Evolutionary conservation across 305 asterid species (phyloP), one percentile per base, ranked within the genome.

Genomic region (Fraxinus nigra): DNA sequence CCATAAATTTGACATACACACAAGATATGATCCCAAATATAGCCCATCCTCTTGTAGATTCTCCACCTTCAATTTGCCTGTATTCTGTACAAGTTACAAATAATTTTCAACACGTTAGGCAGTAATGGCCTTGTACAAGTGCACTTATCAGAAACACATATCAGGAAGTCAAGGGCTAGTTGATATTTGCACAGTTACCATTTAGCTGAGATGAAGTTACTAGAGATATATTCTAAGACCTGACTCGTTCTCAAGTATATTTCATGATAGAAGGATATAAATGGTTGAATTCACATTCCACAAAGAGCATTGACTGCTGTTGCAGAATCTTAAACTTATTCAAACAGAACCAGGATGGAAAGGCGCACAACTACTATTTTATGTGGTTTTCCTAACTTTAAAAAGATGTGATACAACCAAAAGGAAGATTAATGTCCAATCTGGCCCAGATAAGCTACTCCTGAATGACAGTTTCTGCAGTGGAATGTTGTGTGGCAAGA

Each of bases 21-120:
- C 97, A 95, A 69, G 97, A 92, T 75, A 94, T 3, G 82, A 95
- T 90, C 80, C 97, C 99, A 83, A 95, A 94, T 84, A 89, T 87
- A 77, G 96, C 95, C 99, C 99, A 94, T 90, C 98, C 97, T 89
- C 81, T 86, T 67, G 88, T 80, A 78, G 90, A 88, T 86, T 87
- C 89, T 56, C 86, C 93, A 56, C 85, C 85, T 81, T 89, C 91
- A 72, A 84, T 81, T 85, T 94, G 97, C 73, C 80, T 79, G 84
- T 86, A 87, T 78, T 89, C 99, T 95, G 84, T 77, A 87, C 61
- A 76, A 43, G 81, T 80, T 28, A 48, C n/a, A 80, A 40, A 70
- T 72, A 75, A 30, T n/a, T 77, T 20, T 26, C 73, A 63, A 63
- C 59, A 40, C 7, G 81, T 78, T 28, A 84, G 76, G 79, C 48